Evolutionary conservation across 306 rosid species (phyloP).

Genomic region (Acacia crassicarpa): DNA sequence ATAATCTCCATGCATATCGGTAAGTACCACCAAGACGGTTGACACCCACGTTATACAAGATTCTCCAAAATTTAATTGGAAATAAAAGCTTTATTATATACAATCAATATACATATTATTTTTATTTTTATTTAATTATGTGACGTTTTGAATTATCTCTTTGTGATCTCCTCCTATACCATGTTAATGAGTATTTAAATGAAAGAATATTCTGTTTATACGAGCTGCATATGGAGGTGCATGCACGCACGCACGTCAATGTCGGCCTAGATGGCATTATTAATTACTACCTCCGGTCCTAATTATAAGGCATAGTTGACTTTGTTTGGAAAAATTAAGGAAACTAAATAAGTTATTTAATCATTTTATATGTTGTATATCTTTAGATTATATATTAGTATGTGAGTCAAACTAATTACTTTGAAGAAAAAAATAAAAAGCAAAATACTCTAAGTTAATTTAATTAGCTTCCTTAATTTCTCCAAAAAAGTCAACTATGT

Average conservation of each 20-base stretch:
- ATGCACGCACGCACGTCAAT: neutral
- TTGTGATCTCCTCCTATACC: conserved; percentile 21
- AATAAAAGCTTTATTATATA: neutral
- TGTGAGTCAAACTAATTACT: too few relatives aligned
- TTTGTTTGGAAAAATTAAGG: too few relatives aligned
- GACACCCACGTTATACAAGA: conserved; percentile 33
- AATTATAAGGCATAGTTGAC: too few relatives aligned
- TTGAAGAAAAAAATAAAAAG: too few relatives aligned
- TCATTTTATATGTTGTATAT: too few relatives aligned
- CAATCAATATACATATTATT: neutral
- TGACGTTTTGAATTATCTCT: conserved; percentile 22
- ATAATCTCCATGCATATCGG: neutral
- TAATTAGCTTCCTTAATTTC: too few relatives aligned
- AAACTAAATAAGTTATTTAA: too few relatives aligned
- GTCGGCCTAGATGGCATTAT: conserved; percentile 4
- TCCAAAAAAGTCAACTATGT: too few relatives aligned
- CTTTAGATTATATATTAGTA: too few relatives aligned
- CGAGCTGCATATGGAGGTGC: conserved; percentile 47
- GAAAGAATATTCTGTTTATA: conserved; percentile 42
- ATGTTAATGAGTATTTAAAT: conserved; percentile 22
- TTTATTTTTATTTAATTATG: conserved; percentile 20
- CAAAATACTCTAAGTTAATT: too few relatives aligned
- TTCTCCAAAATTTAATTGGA: conserved; percentile 19
- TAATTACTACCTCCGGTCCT: too few relatives aligned
- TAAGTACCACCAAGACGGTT: conserved; percentile 3